Evolutionary conservation across 257 asterid species (phyloP).

Genomic region (Mitragyna speciosa): DNA sequence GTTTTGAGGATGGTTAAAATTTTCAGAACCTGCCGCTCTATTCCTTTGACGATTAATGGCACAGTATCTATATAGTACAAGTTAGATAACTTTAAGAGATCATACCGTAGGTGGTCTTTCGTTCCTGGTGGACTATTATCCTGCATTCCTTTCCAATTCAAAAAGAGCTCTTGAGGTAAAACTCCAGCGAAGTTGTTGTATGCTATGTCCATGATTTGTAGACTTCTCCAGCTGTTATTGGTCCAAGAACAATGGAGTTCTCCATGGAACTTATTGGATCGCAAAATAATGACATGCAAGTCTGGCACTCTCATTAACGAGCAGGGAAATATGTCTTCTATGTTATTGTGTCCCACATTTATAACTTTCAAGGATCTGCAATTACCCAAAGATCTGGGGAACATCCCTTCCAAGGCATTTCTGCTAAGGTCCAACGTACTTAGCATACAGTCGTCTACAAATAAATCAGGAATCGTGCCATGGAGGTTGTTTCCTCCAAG

Average conservation of each 20-base stretch:
- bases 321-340: slow-evolving; percentile 44
- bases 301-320: slow-evolving; percentile 1
- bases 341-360: slow-evolving; percentile 41
- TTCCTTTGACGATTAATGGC: slow-evolving; percentile 54
- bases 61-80: slow-evolving; percentile 58
- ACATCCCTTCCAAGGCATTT: slow-evolving; percentile 35
- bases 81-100: slow-evolving; percentile 17
- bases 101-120: slow-evolving; percentile 23
- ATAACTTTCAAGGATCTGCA: slow-evolving; percentile 43
- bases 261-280: slow-evolving; percentile 30
- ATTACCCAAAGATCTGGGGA: slow-evolving; percentile 40
- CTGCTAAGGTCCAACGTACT: slow-evolving; percentile 39
- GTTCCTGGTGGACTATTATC: slow-evolving; percentile 6
- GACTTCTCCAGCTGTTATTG: slow-evolving; percentile 22
- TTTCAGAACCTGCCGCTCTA: slow-evolving; percentile 52
- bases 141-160: slow-evolving; percentile 32
- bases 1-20: slow-evolving; percentile 35
- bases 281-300: slow-evolving; percentile 25
- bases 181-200: slow-evolving; percentile 32
- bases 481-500: slow-evolving; percentile 33
- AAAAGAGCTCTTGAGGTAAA: slow-evolving; percentile 16
- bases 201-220: slow-evolving; percentile 43
- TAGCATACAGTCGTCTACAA: slow-evolving; percentile 36
- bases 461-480: slow-evolving; percentile 23
- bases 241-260: slow-evolving; percentile 23